These are phyloP conservation scores for Cercospora zeae-maydis DNA, from an alignment of 2,329 filamentous ascomycete genomes.

Conservation along the genomic window DNA sequence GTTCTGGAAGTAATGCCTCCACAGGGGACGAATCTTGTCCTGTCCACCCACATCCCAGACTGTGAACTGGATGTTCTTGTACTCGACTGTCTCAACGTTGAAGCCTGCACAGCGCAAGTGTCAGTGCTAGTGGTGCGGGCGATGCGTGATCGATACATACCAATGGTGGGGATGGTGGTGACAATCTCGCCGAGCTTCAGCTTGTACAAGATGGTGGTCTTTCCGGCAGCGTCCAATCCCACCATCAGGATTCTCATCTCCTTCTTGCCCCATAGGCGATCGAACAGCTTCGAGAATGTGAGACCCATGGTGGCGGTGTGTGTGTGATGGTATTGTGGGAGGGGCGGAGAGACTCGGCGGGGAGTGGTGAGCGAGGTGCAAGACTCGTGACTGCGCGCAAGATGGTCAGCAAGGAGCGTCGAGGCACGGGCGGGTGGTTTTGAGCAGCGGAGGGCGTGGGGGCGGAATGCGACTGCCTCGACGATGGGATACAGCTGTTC, in stretches of 20 bases:
- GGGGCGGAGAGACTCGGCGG: not conserved
- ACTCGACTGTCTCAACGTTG: constrained; percentile 98
- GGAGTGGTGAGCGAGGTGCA: not conserved
- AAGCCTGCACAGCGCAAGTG: constrained; percentile 55
- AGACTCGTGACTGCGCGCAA: not conserved
- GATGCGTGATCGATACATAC: constrained; percentile 36
- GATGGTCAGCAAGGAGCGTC: not conserved
- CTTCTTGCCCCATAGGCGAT: constrained; percentile 98
- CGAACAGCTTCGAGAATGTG: constrained; percentile 92
- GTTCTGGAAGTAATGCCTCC: constrained; percentile 95
- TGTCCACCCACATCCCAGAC: constrained; percentile 99
- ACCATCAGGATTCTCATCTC: constrained; percentile 99
- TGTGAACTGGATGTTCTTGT: constrained; percentile 99
- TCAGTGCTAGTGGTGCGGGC: constrained; percentile 10
- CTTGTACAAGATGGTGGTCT: constrained; percentile 99
- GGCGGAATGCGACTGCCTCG: constrained; percentile 24
- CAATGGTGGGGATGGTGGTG: constrained; percentile 96
- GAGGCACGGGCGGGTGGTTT: not conserved
- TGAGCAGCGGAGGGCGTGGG: not conserved
- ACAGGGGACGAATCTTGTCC: constrained; percentile 96
- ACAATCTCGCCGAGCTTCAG: constrained; percentile 97
- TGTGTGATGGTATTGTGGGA: constrained; percentile 7
- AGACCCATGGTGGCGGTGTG: constrained; percentile 76
- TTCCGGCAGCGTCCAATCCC: constrained; percentile 94
- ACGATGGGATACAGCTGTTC: constrained; percentile 20